These are phyloP conservation scores for Lentinula edodes DNA, from an alignment of 768 basidiomycete species.

Conservation along the genomic window DNA sequence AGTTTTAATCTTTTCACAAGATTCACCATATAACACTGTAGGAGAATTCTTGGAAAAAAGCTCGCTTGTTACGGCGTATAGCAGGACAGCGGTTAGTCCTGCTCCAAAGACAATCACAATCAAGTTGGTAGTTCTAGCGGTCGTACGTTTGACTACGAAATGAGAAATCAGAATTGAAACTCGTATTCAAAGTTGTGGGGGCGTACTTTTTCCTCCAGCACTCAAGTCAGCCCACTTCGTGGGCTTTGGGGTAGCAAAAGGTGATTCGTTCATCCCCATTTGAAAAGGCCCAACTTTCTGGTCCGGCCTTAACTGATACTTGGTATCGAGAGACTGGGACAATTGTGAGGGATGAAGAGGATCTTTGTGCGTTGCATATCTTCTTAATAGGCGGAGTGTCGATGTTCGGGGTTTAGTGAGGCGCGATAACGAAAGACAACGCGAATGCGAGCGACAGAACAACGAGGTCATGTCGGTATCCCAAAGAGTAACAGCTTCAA, in stretches of 20 bases:
- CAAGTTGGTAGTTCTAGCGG: slow-evolving; percentile 43
- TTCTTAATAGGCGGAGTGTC: slow-evolving; percentile 11
- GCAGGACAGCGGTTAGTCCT: slow-evolving; percentile 66
- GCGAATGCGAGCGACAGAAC: neutral
- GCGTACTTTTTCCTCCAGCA: slow-evolving; percentile 68
- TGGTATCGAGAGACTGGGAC: slow-evolving; percentile 60
- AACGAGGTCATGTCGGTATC: neutral
- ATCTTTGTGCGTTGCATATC: slow-evolving; percentile 46
- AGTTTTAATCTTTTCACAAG: slow-evolving; percentile 47
- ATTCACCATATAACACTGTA: slow-evolving; percentile 68
- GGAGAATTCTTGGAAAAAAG: slow-evolving; percentile 87
- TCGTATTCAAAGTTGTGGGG: neutral
- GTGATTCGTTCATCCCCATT: slow-evolving; percentile 58
- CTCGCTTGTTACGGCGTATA: slow-evolving; percentile 78
- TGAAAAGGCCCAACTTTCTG: slow-evolving; percentile 76
- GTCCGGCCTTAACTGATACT: slow-evolving; percentile 34
- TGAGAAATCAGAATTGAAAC: neutral
- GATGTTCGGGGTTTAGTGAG: neutral
- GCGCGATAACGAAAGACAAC: neutral
- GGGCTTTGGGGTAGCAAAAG: slow-evolving; percentile 45
- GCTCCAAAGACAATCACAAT: slow-evolving; percentile 71
- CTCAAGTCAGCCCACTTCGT: slow-evolving; percentile 80
- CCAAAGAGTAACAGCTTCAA: neutral
- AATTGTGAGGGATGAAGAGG: slow-evolving; percentile 45
- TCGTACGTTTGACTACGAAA: slow-evolving; percentile 39